Evolutionary conservation across 129 eudicot species (phyloP), one percentile per base, ranked within the genome.

Genomic region (Flaveria sonorensis): DNA sequence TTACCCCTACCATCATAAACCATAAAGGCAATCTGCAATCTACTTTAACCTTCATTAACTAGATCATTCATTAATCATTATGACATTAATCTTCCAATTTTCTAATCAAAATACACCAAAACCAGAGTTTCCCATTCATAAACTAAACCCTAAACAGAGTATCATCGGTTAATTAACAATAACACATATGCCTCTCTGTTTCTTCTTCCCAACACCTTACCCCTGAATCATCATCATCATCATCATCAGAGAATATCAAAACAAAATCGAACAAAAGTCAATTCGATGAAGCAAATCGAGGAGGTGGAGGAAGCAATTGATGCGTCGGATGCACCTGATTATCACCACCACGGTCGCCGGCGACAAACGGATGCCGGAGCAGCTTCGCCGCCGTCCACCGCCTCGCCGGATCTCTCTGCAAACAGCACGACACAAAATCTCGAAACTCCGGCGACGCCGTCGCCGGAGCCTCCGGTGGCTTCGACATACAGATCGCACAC

Each of bases 401-500:
- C 78, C 71, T 77, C 21, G 73, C 84, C 14, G 96, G 98, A 64
- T 92, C 98, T 78, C 96, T 80, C 71, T 90, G 90, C 74, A 92
- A 79, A 67, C 98, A 92, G 46, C 92, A 83, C 1, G 87, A 79
- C 4, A 92, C 70, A 14, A 92, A 92, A 4, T 89, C 85, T 71
- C 92, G 81, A 42, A 92, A 92, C 75, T 92, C 93, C 2, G 85
- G 40, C 13, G 90, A 84, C 9, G 98, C 96, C 2, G 90, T 73
- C 2, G 82, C 63, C 15, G 98, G 96, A 16, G 98, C 98, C 75
- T 89, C 90, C 0, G 98, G 93, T 18, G 93, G 96, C 72, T 83
- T 85, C 4, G 93, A 73, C 96, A 89, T 85, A 80, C 98, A 92
- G 6, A 92, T 92, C 0, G 98, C 98, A 68, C 88, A 84, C 96